Base-by-base conservation (phyloP, 106 monocot genomes). In the Apostasia ramifera region DNA sequence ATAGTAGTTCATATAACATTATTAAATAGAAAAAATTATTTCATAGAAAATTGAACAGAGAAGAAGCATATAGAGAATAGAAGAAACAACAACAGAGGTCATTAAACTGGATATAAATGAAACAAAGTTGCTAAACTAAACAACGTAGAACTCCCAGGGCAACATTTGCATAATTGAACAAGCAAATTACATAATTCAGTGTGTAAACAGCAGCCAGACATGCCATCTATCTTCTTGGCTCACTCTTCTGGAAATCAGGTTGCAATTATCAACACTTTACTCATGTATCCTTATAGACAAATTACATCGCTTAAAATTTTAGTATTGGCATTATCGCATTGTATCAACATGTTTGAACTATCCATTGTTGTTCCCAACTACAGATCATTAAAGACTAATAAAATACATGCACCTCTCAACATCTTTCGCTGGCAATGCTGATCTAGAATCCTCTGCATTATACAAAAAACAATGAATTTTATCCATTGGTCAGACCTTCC, bases 371-470 rank as follows among this genome's bases (percentile, higher is more conserved):
- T 26, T 26, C 50, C 8, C 4, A 50, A 50, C 0, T 50, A 5
- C 4, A 50, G 50, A 50, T 50, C 8, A 50, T 50, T 50, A 50
- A 4, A 50, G 8, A 50, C 4, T 50, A 44, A 40, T 66, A 6
- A 57, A 59, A 42, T 54, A 8, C 46, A 44, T 49, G 57, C 63
- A 94, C 94, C 94, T 91, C 86, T 91, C 94, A 84, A 86, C 72
- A 74, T 86, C 85, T 82, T 77, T 59, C 54, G 70, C 72, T 40
- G 86, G 94, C 7, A 82, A 63, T 7, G 76, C 75, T 48, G 94
- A 95, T 66, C 47, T 77, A 11, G 94, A 88, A 43, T 71, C 79
- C 66, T 68, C 94, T 94, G 87, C 68, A 81, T 72, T 40, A n/a
- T n/a, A 72, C 53, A 57, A 37, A n/a, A 48, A 15, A n/a, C 26